Evolutionary conservation across 1,284 basidiomycete genomes (phyloP), one percentile per base, ranked within the genome.

Genomic region (Vanrija pseudolonga): DNA sequence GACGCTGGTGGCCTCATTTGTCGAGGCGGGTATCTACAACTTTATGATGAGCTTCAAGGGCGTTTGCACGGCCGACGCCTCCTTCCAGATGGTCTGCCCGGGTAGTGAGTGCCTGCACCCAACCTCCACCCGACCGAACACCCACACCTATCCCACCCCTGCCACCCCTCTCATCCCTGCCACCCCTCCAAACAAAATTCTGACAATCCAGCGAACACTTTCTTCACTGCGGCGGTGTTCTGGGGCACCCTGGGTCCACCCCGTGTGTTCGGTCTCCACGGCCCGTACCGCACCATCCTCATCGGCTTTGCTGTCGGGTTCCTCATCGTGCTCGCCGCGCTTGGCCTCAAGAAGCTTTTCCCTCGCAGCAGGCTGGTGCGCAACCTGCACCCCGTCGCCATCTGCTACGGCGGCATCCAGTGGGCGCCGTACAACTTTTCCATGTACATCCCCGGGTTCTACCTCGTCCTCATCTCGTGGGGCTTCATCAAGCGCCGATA

Each of bases 201-300:
- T 41, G 39, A 41, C 39, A 11, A 8, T 19, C 50, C 15, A 47
- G 50, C 22, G 28, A 45, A 45, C 38, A 62, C 56, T 14, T 60
- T 32, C 37, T 62, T 53, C 45, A 59, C 60, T 24, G 54, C 57
- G 1, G 84, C 85, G 0, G 75, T 90, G 57, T 79, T 90, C 57
- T 91, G 87, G 85, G 88, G 89, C 56, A 86, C 83, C 17, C 83
- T 90, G 55, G 88, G 89, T 17, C 87, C 89, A 2, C 60, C 69
- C 43, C 82, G 85, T 40, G 67, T 90, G 39, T 90, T 92, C 78
- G 83, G 83, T 55, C 66, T 77, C 4, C 87, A 85, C 22, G 73
- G 57, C 84, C 86, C 77, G 79, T 70, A 82, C 61, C 77, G 80
- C 15, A 67, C 85, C 12, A 38, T 89, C 78, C 79, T 65, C 15